Evolutionary conservation across 164 flowering plant genomes (phyloP), one percentile per base, ranked within the genome.

Genomic region (Aristolochia californica): DNA sequence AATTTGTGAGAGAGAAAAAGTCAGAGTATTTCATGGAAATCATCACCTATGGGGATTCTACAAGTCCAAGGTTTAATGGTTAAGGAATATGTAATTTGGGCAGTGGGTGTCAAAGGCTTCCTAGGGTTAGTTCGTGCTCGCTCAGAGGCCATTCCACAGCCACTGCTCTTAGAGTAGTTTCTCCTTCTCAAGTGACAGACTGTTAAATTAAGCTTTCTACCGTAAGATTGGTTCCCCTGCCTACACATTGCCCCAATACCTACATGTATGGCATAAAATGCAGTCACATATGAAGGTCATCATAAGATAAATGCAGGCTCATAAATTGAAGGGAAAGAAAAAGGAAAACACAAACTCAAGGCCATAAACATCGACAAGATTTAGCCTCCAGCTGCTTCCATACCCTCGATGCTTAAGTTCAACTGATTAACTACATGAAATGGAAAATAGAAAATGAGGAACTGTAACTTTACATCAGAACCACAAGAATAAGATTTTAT

Each of bases 21-120:
- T 64, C 79, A 84, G 8, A 84, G 73, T 71, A 80, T 82, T 63
- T 87, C 98, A 25, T 83, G 94, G 73, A 65, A 88, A 45, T 81
- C 84, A 45, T 87, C 93, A 66, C 80, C 74, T 40, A 85, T 82
- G 51, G 82, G 85, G 44, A 88, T 79, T 75, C 73, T 80, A 70
- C 71, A 70, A 63, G 91, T 78, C 94, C 94, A 88, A 75, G 83
- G 85, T 74, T 83, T 86, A 62, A 77, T 80, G 63, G 72, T 67
- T 53, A 75, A 71, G 30, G 77, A 70, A 67, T 72, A 72, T 48
- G 79, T 73, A 48, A 66, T 83, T 74, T 72, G 77, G 66, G 72
- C 72, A 21, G 75, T 75, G 45, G 64, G 67, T 14, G 68, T 66
- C 9, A 76, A 70, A 1, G 84, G 73, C 49, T 68, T 77, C 60